These are phyloP conservation scores for Aspergillus oerlinghausenensis DNA, from an alignment of 2,329 filamentous ascomycete species.

Conservation along the genomic window DNA sequence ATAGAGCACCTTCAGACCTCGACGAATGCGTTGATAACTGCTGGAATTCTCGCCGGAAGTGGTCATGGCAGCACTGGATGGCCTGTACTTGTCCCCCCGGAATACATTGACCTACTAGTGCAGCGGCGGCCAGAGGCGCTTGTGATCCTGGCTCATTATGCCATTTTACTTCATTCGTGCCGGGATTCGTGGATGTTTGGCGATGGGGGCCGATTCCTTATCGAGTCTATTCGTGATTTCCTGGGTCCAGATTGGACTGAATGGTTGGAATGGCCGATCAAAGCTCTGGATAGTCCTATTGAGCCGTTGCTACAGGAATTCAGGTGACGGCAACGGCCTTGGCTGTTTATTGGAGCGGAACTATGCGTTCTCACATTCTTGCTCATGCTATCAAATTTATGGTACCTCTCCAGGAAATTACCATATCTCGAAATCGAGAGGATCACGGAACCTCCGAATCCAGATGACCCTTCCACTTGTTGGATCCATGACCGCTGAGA, in stretches of 20 bases:
- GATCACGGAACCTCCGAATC: constrained; percentile 27
- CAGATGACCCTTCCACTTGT: constrained; percentile 45
- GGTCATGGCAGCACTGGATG: constrained; percentile 14
- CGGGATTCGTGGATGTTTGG: constrained; percentile 33
- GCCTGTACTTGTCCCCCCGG: constrained; percentile 24
- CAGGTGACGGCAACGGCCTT: background rate
- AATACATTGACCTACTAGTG: constrained; percentile 27
- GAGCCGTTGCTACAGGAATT: background rate
- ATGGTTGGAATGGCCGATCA: constrained; percentile 25
- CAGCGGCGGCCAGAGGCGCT: constrained; percentile 34
- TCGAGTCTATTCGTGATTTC: constrained; percentile 18
- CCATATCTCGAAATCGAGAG: background rate
- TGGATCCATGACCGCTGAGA: constrained; percentile 55
- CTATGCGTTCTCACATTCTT: background rate
- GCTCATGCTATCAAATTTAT: background rate
- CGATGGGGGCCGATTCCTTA: constrained; percentile 25
- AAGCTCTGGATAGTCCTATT: background rate
- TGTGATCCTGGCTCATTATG: constrained; percentile 37
- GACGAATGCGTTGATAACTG: background rate
- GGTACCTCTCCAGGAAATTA: background rate
- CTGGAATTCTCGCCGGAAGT: background rate
- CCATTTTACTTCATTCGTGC: constrained; percentile 31
- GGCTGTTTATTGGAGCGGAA: background rate
- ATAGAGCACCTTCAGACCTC: constrained; percentile 7
- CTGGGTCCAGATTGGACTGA: constrained; percentile 23